Evolutionary conservation across 371 early-diverging fungal species (phyloP), one percentile per base, ranked within the genome.

Genomic region (Actinomucor elegans): DNA sequence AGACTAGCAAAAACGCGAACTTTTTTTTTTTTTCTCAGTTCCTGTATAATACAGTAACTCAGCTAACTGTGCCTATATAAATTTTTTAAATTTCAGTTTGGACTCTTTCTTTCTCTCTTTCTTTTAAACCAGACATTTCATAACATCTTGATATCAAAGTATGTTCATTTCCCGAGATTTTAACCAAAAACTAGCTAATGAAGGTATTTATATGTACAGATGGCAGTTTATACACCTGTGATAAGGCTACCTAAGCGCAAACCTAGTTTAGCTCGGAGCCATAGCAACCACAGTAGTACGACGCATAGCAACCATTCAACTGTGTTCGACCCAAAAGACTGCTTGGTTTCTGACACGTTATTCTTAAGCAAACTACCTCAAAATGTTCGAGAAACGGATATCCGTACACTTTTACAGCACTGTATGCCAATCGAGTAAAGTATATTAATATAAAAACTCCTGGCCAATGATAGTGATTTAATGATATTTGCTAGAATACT

Each of bases 341-440:
- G 36, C 14, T 34, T 77, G 17, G 77, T 77, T 11, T 62, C 70
- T 4, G 77, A 77, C 14, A 73, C 72, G 11, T 48, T 77, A 27
- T 71, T 61, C 51, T 41, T 77, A 21, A 65, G 67, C 18, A 63
- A 59, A 23, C 41, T 77, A 2, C 60, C 66, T 20, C 26, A 38
- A 8, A 55, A 61, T 21, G 57, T 77, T n/a, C 58, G 49, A 40
- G 77, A 77, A 46, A 52, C 48, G 12, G 77, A 77, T 48, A 50
- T 77, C 14, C 63, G 68, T 35, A 56, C 54, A 5, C 54, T 77
- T 40, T 42, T 77, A 17, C 71, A 77, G 29, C 58, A 66, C 48
- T 77, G 67, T 52, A 67, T 64, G 58, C 74, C 77, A 17, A 46
- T 56, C 17, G 73, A 77, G 77, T 77, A 69, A 50, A 37, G 35